A percentile compares a stretch with the other conserved stretches of the same genome.
Evolutionary conservation across 2,329 filamentous ascomycete genomes (phyloP).

Genomic region (Teratosphaeriaceae sp.): DNA sequence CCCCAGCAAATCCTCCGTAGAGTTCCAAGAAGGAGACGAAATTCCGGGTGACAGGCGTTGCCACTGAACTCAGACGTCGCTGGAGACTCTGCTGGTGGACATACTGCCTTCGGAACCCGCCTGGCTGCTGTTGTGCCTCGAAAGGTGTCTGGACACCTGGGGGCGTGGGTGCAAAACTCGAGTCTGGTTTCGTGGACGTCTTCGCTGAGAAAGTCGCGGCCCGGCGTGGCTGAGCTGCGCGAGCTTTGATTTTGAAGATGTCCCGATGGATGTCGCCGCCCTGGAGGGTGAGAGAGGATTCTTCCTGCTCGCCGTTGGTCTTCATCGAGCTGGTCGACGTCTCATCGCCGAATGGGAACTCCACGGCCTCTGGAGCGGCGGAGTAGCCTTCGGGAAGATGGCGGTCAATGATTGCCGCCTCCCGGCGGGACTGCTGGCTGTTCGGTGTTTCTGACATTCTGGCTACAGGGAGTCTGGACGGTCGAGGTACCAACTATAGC

Average conservation of each 20-base stretch:
- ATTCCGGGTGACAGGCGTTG: conserved; percentile 55
- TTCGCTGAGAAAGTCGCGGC: conserved; percentile 60
- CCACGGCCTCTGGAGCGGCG: conserved; percentile 24
- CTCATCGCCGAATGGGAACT: conserved; percentile 8
- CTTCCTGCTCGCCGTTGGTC: conserved; percentile 19
- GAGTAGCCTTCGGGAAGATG: conserved; percentile 30
- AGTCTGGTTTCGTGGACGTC: conserved; percentile 23
- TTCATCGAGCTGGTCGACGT: background rate
- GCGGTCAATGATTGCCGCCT: conserved; percentile 27
- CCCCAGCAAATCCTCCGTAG: conserved; percentile 70
- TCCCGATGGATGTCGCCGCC: conserved; percentile 75
- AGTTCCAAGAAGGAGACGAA: conserved; percentile 72
- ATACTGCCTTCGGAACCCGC: conserved; percentile 50
- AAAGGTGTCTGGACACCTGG: background rate
- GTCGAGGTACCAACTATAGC: too few relatives aligned
- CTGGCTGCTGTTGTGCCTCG: conserved; percentile 30
- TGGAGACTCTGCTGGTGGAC: conserved; percentile 40
- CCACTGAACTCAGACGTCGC: conserved; percentile 33
- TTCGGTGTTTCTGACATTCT: conserved; percentile 19
- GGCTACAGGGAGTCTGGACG: background rate
- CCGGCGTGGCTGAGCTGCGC: conserved; percentile 44
- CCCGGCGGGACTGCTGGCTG: conserved; percentile 16
- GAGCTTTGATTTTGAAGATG: conserved; percentile 65
- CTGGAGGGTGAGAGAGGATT: conserved; percentile 65
- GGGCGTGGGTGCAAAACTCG: background rate